Percentiles rank a stretch among this genome's conserved stretches.
These are phyloP conservation scores for Rubus parviflorus DNA, from an alignment of 306 rosid genomes.

Conservation along the genomic window DNA sequence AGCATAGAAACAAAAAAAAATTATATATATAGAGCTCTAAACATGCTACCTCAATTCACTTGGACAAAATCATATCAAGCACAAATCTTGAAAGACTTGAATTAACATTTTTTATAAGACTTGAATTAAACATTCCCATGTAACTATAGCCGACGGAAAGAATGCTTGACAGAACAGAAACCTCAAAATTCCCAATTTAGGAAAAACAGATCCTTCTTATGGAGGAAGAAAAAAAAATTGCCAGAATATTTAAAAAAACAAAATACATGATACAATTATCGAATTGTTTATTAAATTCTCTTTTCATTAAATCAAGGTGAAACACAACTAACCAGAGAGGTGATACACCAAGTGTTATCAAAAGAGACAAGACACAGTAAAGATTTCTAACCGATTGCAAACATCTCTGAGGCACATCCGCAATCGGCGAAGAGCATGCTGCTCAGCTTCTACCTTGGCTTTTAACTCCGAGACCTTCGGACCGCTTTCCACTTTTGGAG, in stretches of 20 bases:
- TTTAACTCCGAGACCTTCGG: conserved; percentile 87
- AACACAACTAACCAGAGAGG: not conserved
- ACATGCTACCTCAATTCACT: not conserved
- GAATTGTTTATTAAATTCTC: not conserved
- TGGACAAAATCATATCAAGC: not conserved
- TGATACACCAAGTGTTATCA: not conserved
- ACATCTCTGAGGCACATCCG: conserved; percentile 99
- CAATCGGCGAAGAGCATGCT: conserved; percentile 93
- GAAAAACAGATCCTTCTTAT: not conserved
- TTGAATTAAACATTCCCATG: not conserved
- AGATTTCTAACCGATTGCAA: conserved; percentile 78
- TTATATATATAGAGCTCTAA: not conserved
- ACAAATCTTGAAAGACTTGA: not conserved
- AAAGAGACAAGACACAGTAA: not conserved
- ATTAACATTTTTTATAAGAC: not conserved
- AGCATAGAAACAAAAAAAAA: conserved; percentile 13
- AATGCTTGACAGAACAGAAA: not conserved
- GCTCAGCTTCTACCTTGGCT: conserved; percentile 94
- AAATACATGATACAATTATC: not conserved
- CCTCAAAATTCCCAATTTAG: too few species aligned
- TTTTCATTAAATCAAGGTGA: not conserved
- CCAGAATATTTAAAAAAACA: not conserved
- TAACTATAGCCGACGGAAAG: not conserved
- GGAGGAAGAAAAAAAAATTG: not conserved
- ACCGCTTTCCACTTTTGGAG: conserved; percentile 80